Evolutionary conservation across 2,329 filamentous ascomycete genomes (phyloP).

Genomic region (Cryphonectria naterciae): DNA sequence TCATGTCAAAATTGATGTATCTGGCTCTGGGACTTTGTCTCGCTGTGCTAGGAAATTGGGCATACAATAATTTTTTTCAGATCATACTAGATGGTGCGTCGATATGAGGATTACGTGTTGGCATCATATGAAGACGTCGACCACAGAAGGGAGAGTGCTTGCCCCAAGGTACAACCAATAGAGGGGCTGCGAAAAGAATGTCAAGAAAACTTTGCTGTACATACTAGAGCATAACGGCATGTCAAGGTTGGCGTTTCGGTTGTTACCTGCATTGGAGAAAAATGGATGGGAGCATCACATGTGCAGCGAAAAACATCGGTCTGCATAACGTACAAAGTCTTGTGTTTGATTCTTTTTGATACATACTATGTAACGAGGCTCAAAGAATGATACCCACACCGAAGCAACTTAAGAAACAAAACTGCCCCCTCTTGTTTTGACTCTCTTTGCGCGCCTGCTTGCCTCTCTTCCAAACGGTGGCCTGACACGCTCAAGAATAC

Average conservation of each 20-base stretch:
- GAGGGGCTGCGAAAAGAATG: neutral
- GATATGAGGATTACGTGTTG: neutral
- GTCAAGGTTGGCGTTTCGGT: neutral
- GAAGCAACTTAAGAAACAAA: neutral
- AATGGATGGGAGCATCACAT: neutral
- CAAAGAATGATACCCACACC: neutral
- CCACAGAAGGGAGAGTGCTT: neutral
- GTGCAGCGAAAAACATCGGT: neutral
- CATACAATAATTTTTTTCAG: neutral
- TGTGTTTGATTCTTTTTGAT: neutral
- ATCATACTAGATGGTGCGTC: neutral
- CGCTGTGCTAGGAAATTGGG: neutral
- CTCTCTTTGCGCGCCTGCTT: neutral
- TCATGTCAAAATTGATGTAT: constrained; percentile 8
- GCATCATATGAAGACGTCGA: neutral
- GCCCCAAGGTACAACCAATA: neutral
- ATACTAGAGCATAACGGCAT: neutral
- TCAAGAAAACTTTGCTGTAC: neutral
- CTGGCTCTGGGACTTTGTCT: constrained; percentile 6
- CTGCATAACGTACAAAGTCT: neutral
- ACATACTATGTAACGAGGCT: neutral
- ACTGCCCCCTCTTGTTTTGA: too few species aligned
- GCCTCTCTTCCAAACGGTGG: neutral
- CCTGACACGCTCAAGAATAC: neutral
- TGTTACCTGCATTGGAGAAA: neutral